Evolutionary conservation across 257 asterid genomes (phyloP), one percentile per base, ranked within the genome.

Genomic region (Primulina huaijiensis): DNA sequence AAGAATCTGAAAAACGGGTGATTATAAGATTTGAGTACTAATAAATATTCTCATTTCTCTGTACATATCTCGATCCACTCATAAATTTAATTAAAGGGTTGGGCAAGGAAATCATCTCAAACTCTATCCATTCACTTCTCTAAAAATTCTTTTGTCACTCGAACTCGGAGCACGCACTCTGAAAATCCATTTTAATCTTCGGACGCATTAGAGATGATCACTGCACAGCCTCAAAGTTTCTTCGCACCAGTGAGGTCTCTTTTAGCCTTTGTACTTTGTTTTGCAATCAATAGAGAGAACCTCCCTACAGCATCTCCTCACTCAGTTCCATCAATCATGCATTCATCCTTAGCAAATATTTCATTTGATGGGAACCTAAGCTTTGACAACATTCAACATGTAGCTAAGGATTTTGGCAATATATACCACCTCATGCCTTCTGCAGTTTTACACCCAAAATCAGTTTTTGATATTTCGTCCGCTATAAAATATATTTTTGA

Each of bases 211-310:
- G 53, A 43, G 17, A 43, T 38, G 53, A 43, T 12, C n/a, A 43
- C n/a, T 3, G 53, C n/a, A 10, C n/a, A 43, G 2, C n/a, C n/a
- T 43, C 53, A 12, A 43, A 12, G n/a, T 3, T 43, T 43, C 53
- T 43, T 43, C 1, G 6, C 17, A 43, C 53, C 11, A 43, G 53
- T 81, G 61, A 76, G 73, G 58, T 67, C 76, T 65, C 71, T 83
- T 60, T 38, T 77, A 30, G 70, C 74, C 75, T 35, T 76, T 33
- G 20, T 78, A 53, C 69, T 63, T 64, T 68, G 72, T 69, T 70
- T 62, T 37, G 56, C 77, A 17, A 71, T 60, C 65, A 75, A 68
- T 68, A 65, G 37, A 74, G 73, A 56, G 11, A 75, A 46, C 27
- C 69, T 66, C 38, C 78, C 55, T 69, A 33, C 59, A 65, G 53